Evolutionary conservation across 164 flowering plant species (phyloP).

Genomic region (Chimonanthus salicifolius): DNA sequence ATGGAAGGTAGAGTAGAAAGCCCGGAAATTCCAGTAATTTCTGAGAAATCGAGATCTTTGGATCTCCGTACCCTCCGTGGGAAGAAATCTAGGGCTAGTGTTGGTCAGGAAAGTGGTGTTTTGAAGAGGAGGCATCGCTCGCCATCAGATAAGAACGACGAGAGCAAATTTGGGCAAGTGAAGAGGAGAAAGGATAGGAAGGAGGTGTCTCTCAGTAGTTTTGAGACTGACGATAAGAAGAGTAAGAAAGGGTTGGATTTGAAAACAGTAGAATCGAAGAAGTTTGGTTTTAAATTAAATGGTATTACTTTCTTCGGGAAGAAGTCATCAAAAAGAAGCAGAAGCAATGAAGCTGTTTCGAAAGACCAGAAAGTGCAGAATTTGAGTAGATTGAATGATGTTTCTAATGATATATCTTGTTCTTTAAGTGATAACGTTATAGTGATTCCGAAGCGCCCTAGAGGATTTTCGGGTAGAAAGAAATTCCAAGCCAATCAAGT

Average conservation of each 20-base stretch:
- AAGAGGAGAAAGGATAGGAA: constrained; percentile 42
- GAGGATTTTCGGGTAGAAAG: constrained; percentile 59
- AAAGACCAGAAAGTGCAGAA: constrained; percentile 8
- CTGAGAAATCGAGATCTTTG: constrained; percentile 54
- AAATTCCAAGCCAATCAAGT: constrained; percentile 26
- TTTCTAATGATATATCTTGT: constrained; percentile 29
- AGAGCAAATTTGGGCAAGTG: constrained; percentile 13
- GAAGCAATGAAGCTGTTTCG: constrained; percentile 1
- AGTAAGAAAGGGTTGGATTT: constrained; percentile 28
- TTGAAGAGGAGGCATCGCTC: constrained; percentile 28
- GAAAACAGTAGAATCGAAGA: constrained; percentile 14
- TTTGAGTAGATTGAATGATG: constrained; percentile 17
- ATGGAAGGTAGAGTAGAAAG: constrained; percentile 62
- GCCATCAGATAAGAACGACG: constrained; percentile 2
- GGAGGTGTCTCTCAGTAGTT: constrained; percentile 40
- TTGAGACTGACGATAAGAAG: constrained; percentile 25
- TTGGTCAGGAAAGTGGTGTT: constrained; percentile 4
- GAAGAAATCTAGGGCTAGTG: constrained; percentile 21
- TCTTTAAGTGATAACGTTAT: constrained; percentile 33
- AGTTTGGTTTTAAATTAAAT: constrained; percentile 15
- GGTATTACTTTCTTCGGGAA: constrained; percentile 7
- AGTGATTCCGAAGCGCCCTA: constrained; percentile 55
- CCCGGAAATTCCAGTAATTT: constrained; percentile 36
- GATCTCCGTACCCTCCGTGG: constrained; percentile 52
- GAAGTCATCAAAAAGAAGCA: constrained; percentile 6